Base-by-base conservation (phyloP, 345 rosid genomes). In the Populus simonii region DNA sequence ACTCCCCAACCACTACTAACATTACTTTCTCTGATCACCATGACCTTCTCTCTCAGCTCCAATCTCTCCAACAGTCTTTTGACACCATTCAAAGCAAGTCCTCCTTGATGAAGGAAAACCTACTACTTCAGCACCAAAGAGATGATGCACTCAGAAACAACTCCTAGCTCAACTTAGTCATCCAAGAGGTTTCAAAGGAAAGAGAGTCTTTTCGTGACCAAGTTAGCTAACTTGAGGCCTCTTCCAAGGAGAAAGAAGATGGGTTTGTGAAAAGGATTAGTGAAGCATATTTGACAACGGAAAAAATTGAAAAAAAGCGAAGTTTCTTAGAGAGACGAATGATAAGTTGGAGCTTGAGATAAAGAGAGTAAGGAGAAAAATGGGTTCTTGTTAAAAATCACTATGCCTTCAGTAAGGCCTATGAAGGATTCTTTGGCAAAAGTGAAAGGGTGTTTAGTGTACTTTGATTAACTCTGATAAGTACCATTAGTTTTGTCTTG, bases 281-380 rank as follows among this genome's bases (percentile, higher is more conserved):
- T 1, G 84, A 80, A 65, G 86, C 83, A 43, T 31, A 63, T 65
- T 80, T 33, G 45, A 83, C 45, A 35, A 87, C 69, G 38, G 83
- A 86, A 11, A 88, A 81, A 73, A 65, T 85, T 43, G 77, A 71
- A 76, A 81, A 79, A 39, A 89, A 59, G 13, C 87, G 35, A 76
- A 90, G 27, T 74, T 80, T 77, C 79, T 59, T 66, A 76, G 74
- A 74, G 85, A 74, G 76, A 86, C 77, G 75, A 80, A 86, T 51
- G 57, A 79, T 68, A 67, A 78, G 35, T 62, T 94, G 74, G 92
- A 91, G 78, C 68, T 15, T 22, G 88, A 87, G 43, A 25, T 81
- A 17, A 45, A 41, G 70, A 77, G 39, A 81, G 76, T 33, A 83
- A 83, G 67, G 79, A 75, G 38, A 83, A 78, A 73, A 72, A 68